Evolutionary conservation across 108 stramenopile genomes (phyloP), one percentile per base, ranked within the genome.

Genomic region (Stephanodiscus minutulus): DNA sequence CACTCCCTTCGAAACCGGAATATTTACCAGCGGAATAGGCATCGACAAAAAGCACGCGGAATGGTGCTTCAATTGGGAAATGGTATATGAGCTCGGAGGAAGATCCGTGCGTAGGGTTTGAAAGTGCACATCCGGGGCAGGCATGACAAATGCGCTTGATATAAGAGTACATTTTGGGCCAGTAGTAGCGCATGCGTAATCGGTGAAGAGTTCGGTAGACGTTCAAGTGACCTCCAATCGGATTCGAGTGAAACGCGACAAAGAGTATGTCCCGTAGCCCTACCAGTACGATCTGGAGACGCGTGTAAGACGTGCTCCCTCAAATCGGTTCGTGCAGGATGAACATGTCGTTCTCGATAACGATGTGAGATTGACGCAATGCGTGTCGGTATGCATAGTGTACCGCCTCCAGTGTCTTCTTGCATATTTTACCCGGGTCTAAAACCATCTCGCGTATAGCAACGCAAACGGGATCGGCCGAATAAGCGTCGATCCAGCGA

Each of bases 221-320:
- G 28, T 58, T 65, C 31, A 70, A 37, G 27, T 70, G 69, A 8
- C 58, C 68, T 12, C 68, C 68, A 55, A 70, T 70, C 18, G 71
- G 31, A 33, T 33, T 33, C 31, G 5, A 39, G 43, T 72, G 61
- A 35, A 72, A 72, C 0, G 71, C 71, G 55, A 65, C 54, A 25
- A 73, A 73, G 3, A 73, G 18, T n/a, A 73, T 73, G n/a, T 73
- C 39, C 7, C 46, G 12, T 44, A 73, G 28, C 13, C 24, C 18
- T 5, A 6, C 0, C 0, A 64, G 56, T 1, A 73, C 54, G n/a
- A 58, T n/a, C 43, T 35, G 54, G 21, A 72, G 58, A 7, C 36
- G 48, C 0, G 35, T 37, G 61, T 63, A 57, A 0, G 59, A 64
- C 3, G 52, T 5, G 36, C 15, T 21, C 7, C 66, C 53, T 0